A percentile compares a stretch with the other conserved stretches of the same genome.
phyloP scores from a whole-genome alignment of 768 basidiomycete genomes.

The Leccinellum rugosiceps region DNA sequence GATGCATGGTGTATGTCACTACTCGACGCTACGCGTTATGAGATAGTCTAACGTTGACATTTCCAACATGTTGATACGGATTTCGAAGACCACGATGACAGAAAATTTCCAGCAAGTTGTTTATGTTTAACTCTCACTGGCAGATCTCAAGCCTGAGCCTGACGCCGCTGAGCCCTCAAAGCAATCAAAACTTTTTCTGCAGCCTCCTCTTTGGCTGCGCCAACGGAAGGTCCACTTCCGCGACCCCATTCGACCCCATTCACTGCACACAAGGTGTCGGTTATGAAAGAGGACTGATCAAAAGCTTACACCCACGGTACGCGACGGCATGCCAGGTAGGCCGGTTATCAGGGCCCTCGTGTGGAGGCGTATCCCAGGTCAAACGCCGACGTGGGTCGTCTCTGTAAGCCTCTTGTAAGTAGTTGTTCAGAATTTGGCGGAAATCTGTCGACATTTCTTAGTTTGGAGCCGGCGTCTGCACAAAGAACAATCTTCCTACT shows the following conservation, averaged over 20 bases:
- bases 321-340: slow-evolving; percentile 26
- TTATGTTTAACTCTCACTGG: not conserved
- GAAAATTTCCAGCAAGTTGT: not conserved
- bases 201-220: slow-evolving; percentile 24
- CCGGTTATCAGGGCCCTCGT: slow-evolving; percentile 16
- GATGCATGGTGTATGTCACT: too few species aligned
- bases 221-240: slow-evolving; percentile 14
- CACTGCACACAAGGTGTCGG: slow-evolving; percentile 12
- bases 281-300: not conserved
- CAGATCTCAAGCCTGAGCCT: not conserved
- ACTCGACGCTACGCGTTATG: too few species aligned
- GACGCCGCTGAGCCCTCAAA: not conserved
- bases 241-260: slow-evolving; percentile 20
- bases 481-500: not conserved
- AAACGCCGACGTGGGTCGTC: slow-evolving; percentile 11
- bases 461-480: not conserved
- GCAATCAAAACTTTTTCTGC: slow-evolving; percentile 17
- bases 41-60: too few species aligned
- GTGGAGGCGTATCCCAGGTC: slow-evolving; percentile 15
- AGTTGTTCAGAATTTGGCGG: slow-evolving; percentile 24
- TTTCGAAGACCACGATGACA: not conserved
- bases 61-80: too few species aligned
- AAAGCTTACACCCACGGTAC: slow-evolving; percentile 11
- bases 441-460: slow-evolving; percentile 7
- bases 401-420: slow-evolving; percentile 18